These are phyloP conservation scores for Colletotrichum lentis DNA, from an alignment of 2,329 filamentous ascomycete species.

Conservation along the genomic window DNA sequence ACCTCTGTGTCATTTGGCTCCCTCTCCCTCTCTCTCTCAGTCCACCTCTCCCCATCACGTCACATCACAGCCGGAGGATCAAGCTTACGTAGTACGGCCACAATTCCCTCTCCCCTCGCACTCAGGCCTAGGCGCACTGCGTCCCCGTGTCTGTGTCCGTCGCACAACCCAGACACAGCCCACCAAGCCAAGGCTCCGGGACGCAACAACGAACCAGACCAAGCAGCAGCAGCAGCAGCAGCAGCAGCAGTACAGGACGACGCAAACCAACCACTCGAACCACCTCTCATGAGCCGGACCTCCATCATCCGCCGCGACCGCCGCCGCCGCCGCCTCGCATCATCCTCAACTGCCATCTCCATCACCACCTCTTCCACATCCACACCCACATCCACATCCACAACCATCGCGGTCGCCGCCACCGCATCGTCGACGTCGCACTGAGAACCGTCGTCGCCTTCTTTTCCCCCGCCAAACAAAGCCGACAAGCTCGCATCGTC, in stretches of 20 bases:
- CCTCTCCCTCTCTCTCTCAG: not conserved
- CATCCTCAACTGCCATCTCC: slow-evolving; percentile 11
- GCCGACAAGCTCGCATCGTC: slow-evolving; percentile 24
- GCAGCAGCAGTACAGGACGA: slow-evolving; percentile 1
- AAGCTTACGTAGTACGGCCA: not conserved
- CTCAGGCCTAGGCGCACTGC: slow-evolving; percentile 3
- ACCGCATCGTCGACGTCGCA: not conserved
- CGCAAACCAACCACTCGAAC: not conserved
- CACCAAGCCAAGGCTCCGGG: slow-evolving; percentile 10
- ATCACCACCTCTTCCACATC: not conserved
- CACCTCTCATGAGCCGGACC: slow-evolving; percentile 28
- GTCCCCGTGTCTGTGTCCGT: slow-evolving; percentile 11
- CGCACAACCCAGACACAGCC: slow-evolving; percentile 17
- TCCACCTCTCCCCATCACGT: not conserved
- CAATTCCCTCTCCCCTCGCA: not conserved
- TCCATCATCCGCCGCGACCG: slow-evolving; percentile 23
- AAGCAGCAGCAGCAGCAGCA: not conserved
- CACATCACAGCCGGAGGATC: not conserved
- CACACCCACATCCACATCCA: not conserved
- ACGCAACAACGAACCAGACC: slow-evolving; percentile 2
- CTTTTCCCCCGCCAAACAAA: slow-evolving; percentile 2
- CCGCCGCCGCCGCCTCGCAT: slow-evolving; percentile 1
- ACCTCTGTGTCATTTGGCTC: not conserved
- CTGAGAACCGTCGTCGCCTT: slow-evolving; percentile 9
- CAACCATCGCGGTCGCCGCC: not conserved